Percentiles rank a stretch among this genome's conserved stretches.
These are phyloP conservation scores for Naganishia vaughanmartiniae DNA, from an alignment of 768 basidiomycete species.

Conservation along the genomic window DNA sequence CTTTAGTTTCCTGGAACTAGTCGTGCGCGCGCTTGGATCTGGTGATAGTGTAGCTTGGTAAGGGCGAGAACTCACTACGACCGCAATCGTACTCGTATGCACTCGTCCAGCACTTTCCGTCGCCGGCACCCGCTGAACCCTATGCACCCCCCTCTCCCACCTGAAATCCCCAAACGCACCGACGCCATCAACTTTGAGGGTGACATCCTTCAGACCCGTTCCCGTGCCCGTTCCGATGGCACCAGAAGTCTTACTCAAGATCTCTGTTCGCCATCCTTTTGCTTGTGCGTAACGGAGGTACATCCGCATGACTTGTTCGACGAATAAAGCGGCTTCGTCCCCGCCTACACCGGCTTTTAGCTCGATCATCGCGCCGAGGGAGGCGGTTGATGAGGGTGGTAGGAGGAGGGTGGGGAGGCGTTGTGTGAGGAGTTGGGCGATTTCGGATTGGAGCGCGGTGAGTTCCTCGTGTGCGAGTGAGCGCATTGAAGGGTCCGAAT, in stretches of 20 bases:
- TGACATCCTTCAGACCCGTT: conserved; percentile 49
- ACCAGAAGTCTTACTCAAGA: conserved; percentile 42
- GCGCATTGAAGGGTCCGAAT: conserved; percentile 74
- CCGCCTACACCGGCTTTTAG: conserved; percentile 92
- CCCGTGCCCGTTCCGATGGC: conserved; percentile 35
- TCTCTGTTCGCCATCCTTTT: conserved; percentile 62
- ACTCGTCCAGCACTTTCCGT: conserved; percentile 84
- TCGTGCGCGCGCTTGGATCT: too few species aligned
- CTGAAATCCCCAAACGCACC: conserved; percentile 74
- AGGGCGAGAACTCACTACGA: conserved; percentile 65
- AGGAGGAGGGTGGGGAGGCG: conserved; percentile 68
- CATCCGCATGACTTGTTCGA: conserved; percentile 74
- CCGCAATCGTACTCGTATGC: conserved; percentile 86
- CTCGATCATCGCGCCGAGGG: conserved; percentile 77
- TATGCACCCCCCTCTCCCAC: conserved; percentile 94
- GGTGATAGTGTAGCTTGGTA: too few species aligned
- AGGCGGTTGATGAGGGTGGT: conserved; percentile 65
- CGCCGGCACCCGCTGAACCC: conserved; percentile 88
- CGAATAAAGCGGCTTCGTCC: conserved; percentile 78
- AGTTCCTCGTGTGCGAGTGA: conserved; percentile 70
- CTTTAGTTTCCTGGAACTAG: too few species aligned
- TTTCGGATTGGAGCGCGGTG: conserved; percentile 53
- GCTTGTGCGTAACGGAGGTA: conserved; percentile 66
- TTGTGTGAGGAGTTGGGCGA: conserved; percentile 44
- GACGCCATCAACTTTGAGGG: conserved; percentile 58